Evolutionary conservation across 1,284 basidiomycete species (phyloP).

Genomic region (Moniliophthora roreri): DNA sequence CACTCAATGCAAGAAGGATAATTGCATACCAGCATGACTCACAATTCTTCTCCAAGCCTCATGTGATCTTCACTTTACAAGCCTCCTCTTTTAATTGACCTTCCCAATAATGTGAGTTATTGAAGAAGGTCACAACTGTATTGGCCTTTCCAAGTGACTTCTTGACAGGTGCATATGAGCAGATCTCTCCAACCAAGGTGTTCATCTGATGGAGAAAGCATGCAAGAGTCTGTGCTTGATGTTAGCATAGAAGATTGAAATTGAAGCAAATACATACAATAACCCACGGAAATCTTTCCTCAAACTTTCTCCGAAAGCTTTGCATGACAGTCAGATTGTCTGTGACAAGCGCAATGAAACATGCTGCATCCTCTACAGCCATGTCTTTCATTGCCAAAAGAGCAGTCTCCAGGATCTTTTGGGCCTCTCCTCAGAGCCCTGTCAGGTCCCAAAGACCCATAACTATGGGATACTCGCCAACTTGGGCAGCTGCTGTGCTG

Average conservation of each 20-base stretch:
- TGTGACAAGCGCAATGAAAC: conserved; percentile 11
- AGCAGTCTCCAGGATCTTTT: not conserved
- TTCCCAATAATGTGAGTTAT: conserved; percentile 31
- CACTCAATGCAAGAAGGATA: conserved; percentile 24
- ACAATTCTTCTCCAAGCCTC: conserved; percentile 24
- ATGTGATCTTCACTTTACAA: conserved; percentile 14
- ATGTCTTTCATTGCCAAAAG: not conserved
- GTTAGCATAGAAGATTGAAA: too few species aligned
- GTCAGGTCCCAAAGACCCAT: not conserved
- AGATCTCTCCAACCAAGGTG: conserved; percentile 28
- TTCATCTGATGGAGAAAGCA: conserved; percentile 28
- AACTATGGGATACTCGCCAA: not conserved
- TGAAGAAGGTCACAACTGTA: conserved; percentile 29
- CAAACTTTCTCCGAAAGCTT: conserved; percentile 17
- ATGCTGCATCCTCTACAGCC: not conserved
- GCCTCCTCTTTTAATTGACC: conserved; percentile 21
- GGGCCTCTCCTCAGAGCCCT: not conserved
- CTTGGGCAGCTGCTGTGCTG: too few species aligned
- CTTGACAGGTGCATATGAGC: conserved; percentile 22
- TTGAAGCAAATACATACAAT: not conserved
- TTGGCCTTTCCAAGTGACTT: conserved; percentile 18
- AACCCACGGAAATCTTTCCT: conserved; percentile 16
- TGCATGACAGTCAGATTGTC: conserved; percentile 26
- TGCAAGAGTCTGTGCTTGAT: conserved; percentile 11
- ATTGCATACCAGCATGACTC: conserved; percentile 26